These are phyloP conservation scores for Plasmodium vivax DNA, from an alignment of 169 alveolate genomes.

Conservation along the genomic window DNA sequence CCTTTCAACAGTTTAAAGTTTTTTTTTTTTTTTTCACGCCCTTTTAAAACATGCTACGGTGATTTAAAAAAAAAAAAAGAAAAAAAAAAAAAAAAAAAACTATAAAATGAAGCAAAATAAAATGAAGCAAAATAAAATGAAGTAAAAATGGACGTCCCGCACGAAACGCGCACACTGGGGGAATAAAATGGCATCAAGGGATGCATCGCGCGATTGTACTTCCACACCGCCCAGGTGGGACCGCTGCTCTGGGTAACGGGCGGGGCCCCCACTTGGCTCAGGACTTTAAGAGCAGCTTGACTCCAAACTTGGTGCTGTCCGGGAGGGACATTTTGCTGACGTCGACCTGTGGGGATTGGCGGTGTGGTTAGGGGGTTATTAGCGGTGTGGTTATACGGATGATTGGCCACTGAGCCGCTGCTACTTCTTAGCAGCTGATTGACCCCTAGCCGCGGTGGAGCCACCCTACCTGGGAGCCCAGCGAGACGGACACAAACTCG, in stretches of 20 bases:
- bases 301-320: slow-evolving; percentile 55
- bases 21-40: background rate
- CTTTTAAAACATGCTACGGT: background rate
- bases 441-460: background rate
- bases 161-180: background rate
- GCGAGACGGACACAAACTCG: slow-evolving; percentile 27
- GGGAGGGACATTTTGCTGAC: slow-evolving; percentile 50
- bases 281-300: slow-evolving; percentile 38
- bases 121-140: background rate
- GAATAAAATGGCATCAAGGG: background rate
- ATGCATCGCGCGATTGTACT: background rate
- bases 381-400: background rate
- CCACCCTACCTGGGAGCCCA: slow-evolving; percentile 44
- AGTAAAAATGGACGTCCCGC: background rate
- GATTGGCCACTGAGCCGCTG: background rate
- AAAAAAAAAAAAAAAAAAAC: too few species aligned
- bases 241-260: background rate
- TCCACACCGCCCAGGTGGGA: background rate
- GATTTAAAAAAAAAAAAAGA: background rate
- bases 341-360: slow-evolving; percentile 20
- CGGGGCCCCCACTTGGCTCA: background rate
- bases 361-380: too few species aligned
- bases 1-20: too few species aligned
- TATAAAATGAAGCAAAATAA: too few species aligned
- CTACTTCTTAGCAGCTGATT: background rate